A percentile compares a stretch with the other conserved stretches of the same genome.
phyloP scores from a whole-genome alignment of 345 rosid genomes.

The Hypericum perforatum region DNA sequence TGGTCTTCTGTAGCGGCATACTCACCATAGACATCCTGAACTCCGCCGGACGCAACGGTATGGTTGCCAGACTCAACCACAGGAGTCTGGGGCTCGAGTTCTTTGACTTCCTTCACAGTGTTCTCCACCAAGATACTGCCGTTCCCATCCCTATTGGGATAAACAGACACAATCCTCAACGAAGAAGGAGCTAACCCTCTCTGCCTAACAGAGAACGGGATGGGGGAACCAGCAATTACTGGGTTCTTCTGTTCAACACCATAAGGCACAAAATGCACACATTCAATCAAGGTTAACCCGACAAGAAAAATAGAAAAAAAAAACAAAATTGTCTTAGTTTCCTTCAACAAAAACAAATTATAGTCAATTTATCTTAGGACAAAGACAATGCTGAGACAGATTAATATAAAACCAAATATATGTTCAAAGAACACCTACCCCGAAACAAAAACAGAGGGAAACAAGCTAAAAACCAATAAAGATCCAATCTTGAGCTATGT shows the following conservation, averaged over 20 bases:
- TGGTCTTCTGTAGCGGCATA: conserved; percentile 41
- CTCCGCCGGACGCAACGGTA: conserved; percentile 7
- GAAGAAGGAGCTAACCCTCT: conserved; percentile 2
- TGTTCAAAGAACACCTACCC: background rate
- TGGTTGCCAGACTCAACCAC: background rate
- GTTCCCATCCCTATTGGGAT: conserved; percentile 5
- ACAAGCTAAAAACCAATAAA: background rate
- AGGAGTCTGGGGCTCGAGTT: background rate
- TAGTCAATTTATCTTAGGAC: no score
- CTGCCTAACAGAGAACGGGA: conserved; percentile 1
- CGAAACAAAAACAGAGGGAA: conserved; percentile 1
- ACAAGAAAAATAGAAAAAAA: no score
- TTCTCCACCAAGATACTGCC: conserved; percentile 3
- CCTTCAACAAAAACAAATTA: no score
- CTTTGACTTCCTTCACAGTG: background rate
- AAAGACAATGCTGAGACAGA: no score
- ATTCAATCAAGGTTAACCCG: background rate
- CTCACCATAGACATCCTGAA: conserved; percentile 26
- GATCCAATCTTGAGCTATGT: background rate
- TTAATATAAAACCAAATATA: no score
- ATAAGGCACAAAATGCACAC: background rate
- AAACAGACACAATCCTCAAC: background rate
- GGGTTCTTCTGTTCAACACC: background rate
- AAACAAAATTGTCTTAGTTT: no score
- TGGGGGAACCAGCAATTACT: background rate